A percentile compares a stretch with the other conserved stretches of the same genome.
Conservation (phyloP, 371 early-diverging fungal species). For the Mucor plumbeus region DNA sequence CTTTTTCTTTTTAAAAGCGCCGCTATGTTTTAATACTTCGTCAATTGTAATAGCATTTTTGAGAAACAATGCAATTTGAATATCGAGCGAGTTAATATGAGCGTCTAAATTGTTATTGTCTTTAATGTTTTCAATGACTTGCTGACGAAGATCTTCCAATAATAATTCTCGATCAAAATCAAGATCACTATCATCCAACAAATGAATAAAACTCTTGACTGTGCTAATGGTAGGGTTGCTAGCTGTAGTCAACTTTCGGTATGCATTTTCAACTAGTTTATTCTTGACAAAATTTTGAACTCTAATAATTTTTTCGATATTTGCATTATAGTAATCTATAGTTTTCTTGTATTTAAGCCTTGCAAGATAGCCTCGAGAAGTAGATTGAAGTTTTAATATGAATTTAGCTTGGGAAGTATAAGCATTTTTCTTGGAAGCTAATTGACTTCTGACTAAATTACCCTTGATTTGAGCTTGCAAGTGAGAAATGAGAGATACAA, state of each 20-base stretch:
- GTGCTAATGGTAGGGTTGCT: conserved; percentile 80
- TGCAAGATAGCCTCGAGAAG: conserved; percentile 66
- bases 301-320: conserved; percentile 79
- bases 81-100: conserved; percentile 88
- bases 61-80: conserved; percentile 95
- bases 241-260: conserved; percentile 76
- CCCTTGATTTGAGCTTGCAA: conserved; percentile 77
- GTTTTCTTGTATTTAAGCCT: conserved; percentile 64
- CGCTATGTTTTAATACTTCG: conserved; percentile 78
- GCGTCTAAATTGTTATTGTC: conserved; percentile 88
- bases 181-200: conserved; percentile 88
- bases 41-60: conserved; percentile 96
- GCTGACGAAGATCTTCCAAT: conserved; percentile 85
- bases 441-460: conserved; percentile 46
- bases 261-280: conserved; percentile 81
- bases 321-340: conserved; percentile 64
- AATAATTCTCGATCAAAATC: conserved; percentile 94
- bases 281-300: conserved; percentile 86
- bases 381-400: conserved; percentile 73
- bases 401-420: conserved; percentile 30
- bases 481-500: conserved; percentile 40
- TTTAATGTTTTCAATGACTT: conserved; percentile 85
- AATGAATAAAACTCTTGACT: conserved; percentile 86
- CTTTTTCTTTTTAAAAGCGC: conserved; percentile 63
- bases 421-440: conserved; percentile 31